Conservation (phyloP, 345 rosid species). For the Xanthoceras sorbifolium region DNA sequence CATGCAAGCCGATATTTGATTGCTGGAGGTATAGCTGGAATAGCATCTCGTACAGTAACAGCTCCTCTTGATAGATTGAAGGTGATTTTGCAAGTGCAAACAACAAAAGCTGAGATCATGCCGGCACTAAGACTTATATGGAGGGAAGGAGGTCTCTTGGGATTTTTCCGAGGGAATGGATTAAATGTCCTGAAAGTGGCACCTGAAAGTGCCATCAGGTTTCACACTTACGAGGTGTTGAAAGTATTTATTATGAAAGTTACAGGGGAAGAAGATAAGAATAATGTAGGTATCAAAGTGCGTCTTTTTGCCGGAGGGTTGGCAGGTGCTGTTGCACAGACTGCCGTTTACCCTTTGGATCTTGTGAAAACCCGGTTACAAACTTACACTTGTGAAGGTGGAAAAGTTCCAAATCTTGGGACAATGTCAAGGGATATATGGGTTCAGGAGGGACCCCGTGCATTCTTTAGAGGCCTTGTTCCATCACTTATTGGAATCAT, state of each 20-base stretch:
- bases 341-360: conserved; percentile 84
- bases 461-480: conserved; percentile 82
- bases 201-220: conserved; percentile 90
- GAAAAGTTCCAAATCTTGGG: conserved; percentile 60
- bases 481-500: conserved; percentile 89
- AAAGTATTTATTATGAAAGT: conserved; percentile 56
- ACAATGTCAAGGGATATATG: conserved; percentile 65
- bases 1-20: conserved; percentile 76
- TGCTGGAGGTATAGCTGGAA: conserved; percentile 92
- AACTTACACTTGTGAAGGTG: conserved; percentile 61
- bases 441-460: conserved; percentile 85
- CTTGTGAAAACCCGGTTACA: conserved; percentile 95
- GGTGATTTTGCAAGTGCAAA: conserved; percentile 83
- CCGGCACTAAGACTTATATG: conserved; percentile 69
- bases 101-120: conserved; percentile 53
- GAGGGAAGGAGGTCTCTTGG: conserved; percentile 61
- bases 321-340: conserved; percentile 95
- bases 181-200: conserved; percentile 87
- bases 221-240: conserved; percentile 73
- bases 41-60: conserved; percentile 84
- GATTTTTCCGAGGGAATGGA: conserved; percentile 82
- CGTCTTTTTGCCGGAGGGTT: conserved; percentile 80
- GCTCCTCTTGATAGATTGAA: conserved; percentile 92
- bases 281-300: conserved; percentile 59
- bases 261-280: conserved; percentile 53